Conservation (phyloP, 805 yeast species). For the Metschnikowia vanudenii region DNA sequence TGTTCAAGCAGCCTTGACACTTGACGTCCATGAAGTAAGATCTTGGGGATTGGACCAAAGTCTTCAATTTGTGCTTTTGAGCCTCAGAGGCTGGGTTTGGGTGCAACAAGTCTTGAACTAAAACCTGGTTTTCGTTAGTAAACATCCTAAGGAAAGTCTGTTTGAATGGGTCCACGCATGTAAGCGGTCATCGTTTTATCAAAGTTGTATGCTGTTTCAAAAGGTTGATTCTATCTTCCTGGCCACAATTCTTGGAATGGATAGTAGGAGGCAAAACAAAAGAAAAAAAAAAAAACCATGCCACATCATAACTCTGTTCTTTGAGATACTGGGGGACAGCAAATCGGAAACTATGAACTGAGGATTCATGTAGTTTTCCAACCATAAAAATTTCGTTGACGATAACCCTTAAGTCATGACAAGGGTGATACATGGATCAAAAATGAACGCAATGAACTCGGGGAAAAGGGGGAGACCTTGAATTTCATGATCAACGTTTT, state of each 20-base stretch:
- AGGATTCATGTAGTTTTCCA: too few species aligned
- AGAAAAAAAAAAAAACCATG: too few species aligned
- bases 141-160: background rate
- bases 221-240: too few species aligned
- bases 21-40: slow-evolving; percentile 44
- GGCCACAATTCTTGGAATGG: too few species aligned
- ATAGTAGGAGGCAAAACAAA: too few species aligned
- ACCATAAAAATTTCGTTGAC: background rate
- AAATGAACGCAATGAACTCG: background rate
- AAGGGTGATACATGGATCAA: background rate
- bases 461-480: background rate
- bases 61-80: slow-evolving; percentile 38
- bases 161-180: background rate
- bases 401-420: too few species aligned
- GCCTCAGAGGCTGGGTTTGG: slow-evolving; percentile 40
- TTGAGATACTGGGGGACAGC: too few species aligned
- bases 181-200: background rate
- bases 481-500: background rate
- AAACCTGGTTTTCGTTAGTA: slow-evolving; percentile 30
- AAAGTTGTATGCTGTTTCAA: too few species aligned
- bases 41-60: slow-evolving; percentile 42
- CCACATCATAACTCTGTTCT: too few species aligned
- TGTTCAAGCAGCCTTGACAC: slow-evolving; percentile 43
- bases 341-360: too few species aligned
- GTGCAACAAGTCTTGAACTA: slow-evolving; percentile 45